Evolutionary conservation across 2,329 filamentous ascomycete genomes (phyloP), one percentile per base, ranked within the genome.

Genomic region (Penicillium polonicum): DNA sequence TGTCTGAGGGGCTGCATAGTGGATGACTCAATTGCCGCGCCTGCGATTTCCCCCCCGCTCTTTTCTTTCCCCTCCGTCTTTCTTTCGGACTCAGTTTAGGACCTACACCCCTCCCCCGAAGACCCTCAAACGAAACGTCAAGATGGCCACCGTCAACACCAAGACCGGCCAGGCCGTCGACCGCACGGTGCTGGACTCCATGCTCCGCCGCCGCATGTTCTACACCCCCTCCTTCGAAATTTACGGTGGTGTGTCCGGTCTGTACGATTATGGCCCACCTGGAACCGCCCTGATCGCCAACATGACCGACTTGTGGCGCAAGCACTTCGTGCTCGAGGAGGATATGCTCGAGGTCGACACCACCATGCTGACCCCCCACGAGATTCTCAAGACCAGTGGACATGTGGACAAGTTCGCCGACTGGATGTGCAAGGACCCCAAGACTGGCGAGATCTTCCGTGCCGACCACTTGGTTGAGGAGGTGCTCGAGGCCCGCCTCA

Each of bases 401-500:
- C 94, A 99, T 79, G 94, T 97, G 65, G 93, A 97, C 77, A 96
- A 96, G 78, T 97, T 97, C 72, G 90, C 91, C 77, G 93, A 97
- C 76, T 97, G 90, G 91, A 97, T 97, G 92, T 96, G 91, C 87
- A 96, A 96, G 78, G 94, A 99, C 76, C 91, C 93, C 62, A 95
- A 96, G 83, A 96, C 89, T 70, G 94, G 94, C 73, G 94, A 99
- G 76, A 96, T 97, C 72, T 87, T 99, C 74, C 87, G 94, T 67
- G 92, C 94, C 58, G 94, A 99, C 73, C 94, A 99, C 80, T 85
- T 97, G 69, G 92, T 99, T 65, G 92, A 97, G 82, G 91, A 96
- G 69, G 87, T 97, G 38, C 85, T 99, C 52, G 92, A 97, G 80
- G 81, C 85, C 48, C 85, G 94, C 39, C 79, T 99, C 60, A 93